Percentiles rank a stretch among this genome's conserved stretches.
Evolutionary conservation across 1,284 basidiomycete species (phyloP).

Genomic region (Takashimella koratensis): DNA sequence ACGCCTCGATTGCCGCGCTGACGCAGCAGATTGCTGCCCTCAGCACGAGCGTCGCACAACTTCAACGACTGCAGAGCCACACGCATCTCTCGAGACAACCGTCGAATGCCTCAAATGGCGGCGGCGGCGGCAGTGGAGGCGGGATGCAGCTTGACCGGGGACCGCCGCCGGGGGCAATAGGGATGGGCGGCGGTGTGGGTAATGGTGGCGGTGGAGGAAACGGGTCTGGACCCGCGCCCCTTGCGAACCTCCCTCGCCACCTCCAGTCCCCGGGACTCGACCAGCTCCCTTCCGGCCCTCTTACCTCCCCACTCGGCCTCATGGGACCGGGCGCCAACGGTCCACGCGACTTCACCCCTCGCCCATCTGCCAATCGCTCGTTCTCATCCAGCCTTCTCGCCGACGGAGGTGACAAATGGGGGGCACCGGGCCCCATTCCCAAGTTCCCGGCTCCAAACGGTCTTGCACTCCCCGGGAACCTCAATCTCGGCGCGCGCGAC

Average conservation of each 20-base stretch:
- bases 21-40: conserved; percentile 74
- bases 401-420: conserved; percentile 18
- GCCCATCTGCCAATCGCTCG: conserved; percentile 13
- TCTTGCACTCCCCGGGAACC: background rate
- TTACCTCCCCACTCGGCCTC: background rate
- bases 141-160: background rate
- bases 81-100: conserved; percentile 13
- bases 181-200: too few relatives aligned
- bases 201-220: background rate
- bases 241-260: background rate
- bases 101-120: background rate
- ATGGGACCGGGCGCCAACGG: background rate
- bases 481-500: conserved; percentile 4
- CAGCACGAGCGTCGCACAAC: conserved; percentile 80
- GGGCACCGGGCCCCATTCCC: background rate
- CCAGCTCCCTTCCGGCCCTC: background rate
- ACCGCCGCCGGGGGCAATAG: background rate
- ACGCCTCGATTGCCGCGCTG: conserved; percentile 57
- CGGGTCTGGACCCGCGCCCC: background rate
- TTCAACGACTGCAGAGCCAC: conserved; percentile 46
- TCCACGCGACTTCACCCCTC: conserved; percentile 1
- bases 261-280: background rate
- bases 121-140: background rate
- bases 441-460: background rate
- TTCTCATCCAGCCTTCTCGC: conserved; percentile 13